These are phyloP conservation scores for Triangularia setosa DNA, from an alignment of 2,329 filamentous ascomycete genomes.

Conservation along the genomic window DNA sequence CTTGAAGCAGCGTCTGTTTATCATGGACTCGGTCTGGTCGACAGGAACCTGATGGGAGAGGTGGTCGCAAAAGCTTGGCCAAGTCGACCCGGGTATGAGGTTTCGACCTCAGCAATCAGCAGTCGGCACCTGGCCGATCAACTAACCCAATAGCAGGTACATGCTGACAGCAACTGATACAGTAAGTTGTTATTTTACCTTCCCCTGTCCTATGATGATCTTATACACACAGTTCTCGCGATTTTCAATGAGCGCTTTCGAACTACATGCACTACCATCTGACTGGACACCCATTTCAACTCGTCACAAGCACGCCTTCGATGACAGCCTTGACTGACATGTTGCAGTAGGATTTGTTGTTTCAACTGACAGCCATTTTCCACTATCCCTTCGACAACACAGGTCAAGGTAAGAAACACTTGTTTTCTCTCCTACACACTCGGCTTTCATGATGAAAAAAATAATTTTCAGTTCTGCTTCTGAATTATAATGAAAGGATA, in stretches of 20 bases:
- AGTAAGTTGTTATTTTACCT: constrained; percentile 17
- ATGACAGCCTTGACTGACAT: constrained; percentile 17
- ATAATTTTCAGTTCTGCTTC: constrained; percentile 70
- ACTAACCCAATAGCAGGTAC: not conserved
- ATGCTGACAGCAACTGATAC: not conserved
- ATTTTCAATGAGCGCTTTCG: constrained; percentile 54
- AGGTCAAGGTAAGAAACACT: constrained; percentile 17
- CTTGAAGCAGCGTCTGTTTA: not conserved
- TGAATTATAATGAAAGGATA: constrained; percentile 64
- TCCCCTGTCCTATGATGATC: constrained; percentile 47
- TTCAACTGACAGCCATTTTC: not conserved
- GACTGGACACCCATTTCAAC: constrained; percentile 32
- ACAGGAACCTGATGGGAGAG: not conserved
- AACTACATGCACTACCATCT: constrained; percentile 78
- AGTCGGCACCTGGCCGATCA: not conserved
- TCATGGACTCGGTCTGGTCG: not conserved
- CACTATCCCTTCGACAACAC: not conserved
- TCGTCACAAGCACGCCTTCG: not conserved
- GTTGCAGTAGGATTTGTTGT: not conserved
- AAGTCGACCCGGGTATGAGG: not conserved
- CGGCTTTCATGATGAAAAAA: constrained; percentile 59
- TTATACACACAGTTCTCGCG: constrained; percentile 56
- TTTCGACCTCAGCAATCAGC: too few species aligned
- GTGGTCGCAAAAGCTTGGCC: not conserved
- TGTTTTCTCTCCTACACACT: not conserved